phyloP scores from a whole-genome alignment of 108 stramenopile species.

The Nitzschia palea region DNA sequence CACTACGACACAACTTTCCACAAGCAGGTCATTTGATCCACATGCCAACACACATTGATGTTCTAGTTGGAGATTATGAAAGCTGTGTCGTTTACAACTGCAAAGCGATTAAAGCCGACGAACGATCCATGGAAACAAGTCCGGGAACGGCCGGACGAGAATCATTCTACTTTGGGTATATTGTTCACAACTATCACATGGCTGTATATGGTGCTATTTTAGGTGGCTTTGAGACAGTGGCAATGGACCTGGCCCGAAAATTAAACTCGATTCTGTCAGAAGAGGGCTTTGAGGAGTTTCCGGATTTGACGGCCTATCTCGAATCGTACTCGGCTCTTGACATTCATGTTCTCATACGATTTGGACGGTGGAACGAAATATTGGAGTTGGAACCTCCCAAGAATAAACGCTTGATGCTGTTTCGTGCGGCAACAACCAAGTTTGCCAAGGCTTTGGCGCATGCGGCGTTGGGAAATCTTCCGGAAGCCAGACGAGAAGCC shows the following conservation, averaged over 20 bases:
- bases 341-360: constrained; percentile 80
- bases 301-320: constrained; percentile 72
- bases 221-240: constrained; percentile 78
- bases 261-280: constrained; percentile 60
- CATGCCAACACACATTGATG: constrained; percentile 88
- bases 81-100: constrained; percentile 71
- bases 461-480: constrained; percentile 53
- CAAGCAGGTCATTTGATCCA: constrained; percentile 86
- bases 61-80: constrained; percentile 84
- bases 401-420: constrained; percentile 73
- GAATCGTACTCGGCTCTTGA: constrained; percentile 83
- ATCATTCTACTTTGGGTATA: constrained; percentile 88
- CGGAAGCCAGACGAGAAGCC: constrained; percentile 60
- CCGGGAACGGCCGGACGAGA: constrained; percentile 73
- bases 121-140: constrained; percentile 52
- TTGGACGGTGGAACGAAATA: constrained; percentile 84
- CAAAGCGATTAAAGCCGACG: constrained; percentile 72
- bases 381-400: constrained; percentile 58
- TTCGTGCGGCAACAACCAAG: constrained; percentile 56
- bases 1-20: constrained; percentile 64
- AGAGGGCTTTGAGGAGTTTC: constrained; percentile 65
- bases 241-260: constrained; percentile 60
- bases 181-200: constrained; percentile 88
- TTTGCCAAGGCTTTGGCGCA: constrained; percentile 72
- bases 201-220: constrained; percentile 75